phyloP scores from a whole-genome alignment of 192 early-diverging fungal species.

The Podila clonocystis region DNA sequence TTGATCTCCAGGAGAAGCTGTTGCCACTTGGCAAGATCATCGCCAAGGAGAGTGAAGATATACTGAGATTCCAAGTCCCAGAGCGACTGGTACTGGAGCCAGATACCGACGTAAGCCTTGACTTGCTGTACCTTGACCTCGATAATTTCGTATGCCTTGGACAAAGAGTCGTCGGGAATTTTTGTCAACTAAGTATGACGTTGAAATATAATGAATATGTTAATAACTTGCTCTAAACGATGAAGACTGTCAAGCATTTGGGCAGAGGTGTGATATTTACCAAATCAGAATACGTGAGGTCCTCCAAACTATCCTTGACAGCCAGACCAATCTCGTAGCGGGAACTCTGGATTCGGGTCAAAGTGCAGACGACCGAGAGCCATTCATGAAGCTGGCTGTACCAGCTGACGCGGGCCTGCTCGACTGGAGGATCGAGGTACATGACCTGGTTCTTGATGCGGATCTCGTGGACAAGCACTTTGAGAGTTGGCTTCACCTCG shows the following conservation, averaged over 20 bases:
- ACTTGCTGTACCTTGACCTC: slow-evolving; percentile 83
- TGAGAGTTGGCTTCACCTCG: slow-evolving; percentile 72
- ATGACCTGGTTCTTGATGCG: slow-evolving; percentile 95
- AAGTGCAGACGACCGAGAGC: slow-evolving; percentile 88
- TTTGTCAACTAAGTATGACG: slow-evolving; percentile 66
- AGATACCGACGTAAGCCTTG: slow-evolving; percentile 87
- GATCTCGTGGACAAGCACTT: slow-evolving; percentile 86
- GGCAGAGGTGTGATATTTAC: slow-evolving; percentile 27
- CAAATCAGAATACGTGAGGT: slow-evolving; percentile 73
- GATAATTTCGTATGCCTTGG: slow-evolving; percentile 84
- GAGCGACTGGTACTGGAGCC: slow-evolving; percentile 98
- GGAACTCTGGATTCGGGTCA: slow-evolving; percentile 87
- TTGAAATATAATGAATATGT: not conserved
- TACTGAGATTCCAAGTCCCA: slow-evolving; percentile 96
- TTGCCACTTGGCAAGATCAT: slow-evolving; percentile 93
- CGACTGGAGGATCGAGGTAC: slow-evolving; percentile 95
- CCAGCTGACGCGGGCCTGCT: slow-evolving; percentile 91
- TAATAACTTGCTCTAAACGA: not conserved
- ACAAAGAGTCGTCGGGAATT: slow-evolving; percentile 73
- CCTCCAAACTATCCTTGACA: slow-evolving; percentile 65
- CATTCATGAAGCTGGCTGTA: slow-evolving; percentile 92
- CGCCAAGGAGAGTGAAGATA: slow-evolving; percentile 84
- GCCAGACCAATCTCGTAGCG: slow-evolving; percentile 87
- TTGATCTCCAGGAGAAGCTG: slow-evolving; percentile 95
- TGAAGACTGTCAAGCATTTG: not conserved